Evolutionary conservation across 495 filamentous ascomycete species (phyloP), one percentile per base, ranked within the genome.

Genomic region (Neurospora sp.): DNA sequence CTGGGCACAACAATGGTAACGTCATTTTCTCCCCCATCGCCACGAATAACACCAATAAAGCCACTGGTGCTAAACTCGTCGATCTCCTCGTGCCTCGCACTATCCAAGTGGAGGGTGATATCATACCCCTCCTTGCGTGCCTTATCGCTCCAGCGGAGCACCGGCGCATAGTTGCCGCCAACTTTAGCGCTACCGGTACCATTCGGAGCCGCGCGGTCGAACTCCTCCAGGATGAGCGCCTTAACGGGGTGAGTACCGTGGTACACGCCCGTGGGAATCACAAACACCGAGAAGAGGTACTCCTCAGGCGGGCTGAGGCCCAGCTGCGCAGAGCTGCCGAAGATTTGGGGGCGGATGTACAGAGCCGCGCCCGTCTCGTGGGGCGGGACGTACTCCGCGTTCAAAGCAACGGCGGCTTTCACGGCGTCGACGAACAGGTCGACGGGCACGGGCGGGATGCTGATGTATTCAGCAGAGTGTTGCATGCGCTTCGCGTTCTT

Each of bases 31-130:
- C 84, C 83, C 0, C 87, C 86, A 2, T 88, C 81, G 7, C 87
- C 83, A 48, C 88, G 86, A 74, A 87, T 83, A 7, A 91, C 90
- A 0, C 92, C 94, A 71, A 97, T 89, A 74, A 97, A 96, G 1
- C 92, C 94, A 41, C 88, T 91, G 0, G 94, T 97, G 69, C 91
- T 93, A 74, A 97, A 97, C 83, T 97, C 94, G 75, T 97, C 94
- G 59, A 97, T 87, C 81, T 91, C 92, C 31, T 87, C 90, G 73
- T 93, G 87, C 14, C 88, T 91, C 80, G 88, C 88, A 77, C 92
- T 94, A 77, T 97, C 94, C 61, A 97, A 82, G 78, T 97, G 94
- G 74, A 97, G 83, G 11, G 94, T 97, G 74, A 97, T 97, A 6
- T 91, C 92, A 77, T 87, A 97, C 3, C 94, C 93, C 48, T 90